phyloP scores from a whole-genome alignment of 1,284 basidiomycete genomes.

The Laetiporus sulphureus region DNA sequence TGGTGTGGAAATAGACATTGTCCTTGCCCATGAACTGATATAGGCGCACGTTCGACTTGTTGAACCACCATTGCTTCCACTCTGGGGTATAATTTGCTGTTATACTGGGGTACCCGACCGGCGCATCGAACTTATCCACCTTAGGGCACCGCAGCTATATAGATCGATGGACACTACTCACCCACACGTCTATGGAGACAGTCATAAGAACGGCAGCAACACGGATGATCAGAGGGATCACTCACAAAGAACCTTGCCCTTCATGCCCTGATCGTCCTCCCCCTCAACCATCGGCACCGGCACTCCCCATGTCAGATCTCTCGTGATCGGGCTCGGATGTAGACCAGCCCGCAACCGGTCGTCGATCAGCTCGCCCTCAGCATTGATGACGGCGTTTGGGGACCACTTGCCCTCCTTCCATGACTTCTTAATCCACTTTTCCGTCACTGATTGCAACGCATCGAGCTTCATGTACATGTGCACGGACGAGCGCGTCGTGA shows the following conservation, averaged over 20 bases:
- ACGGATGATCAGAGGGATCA: constrained; percentile 10
- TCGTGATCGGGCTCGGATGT: constrained; percentile 85
- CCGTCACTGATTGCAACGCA: constrained; percentile 75
- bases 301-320: constrained; percentile 97
- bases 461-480: constrained; percentile 95
- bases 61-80: constrained; percentile 98
- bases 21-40: constrained; percentile 99
- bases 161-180: constrained; percentile 31
- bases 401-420: constrained; percentile 88
- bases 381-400: constrained; percentile 84
- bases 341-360: constrained; percentile 86
- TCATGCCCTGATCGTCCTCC: constrained; percentile 77
- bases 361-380: constrained; percentile 86
- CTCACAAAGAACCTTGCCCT: constrained; percentile 94
- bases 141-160: neutral
- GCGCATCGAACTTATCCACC: constrained; percentile 82
- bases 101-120: constrained; percentile 96
- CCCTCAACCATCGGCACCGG: constrained; percentile 76
- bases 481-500: constrained; percentile 75
- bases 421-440: constrained; percentile 84
- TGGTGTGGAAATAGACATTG: constrained; percentile 97
- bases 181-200: constrained; percentile 70
- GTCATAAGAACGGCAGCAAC: constrained; percentile 8
- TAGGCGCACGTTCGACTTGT: constrained; percentile 84
- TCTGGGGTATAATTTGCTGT: constrained; percentile 93